Conservation (phyloP, 306 rosid genomes). For the Oxytropis ochrocephala region DNA sequence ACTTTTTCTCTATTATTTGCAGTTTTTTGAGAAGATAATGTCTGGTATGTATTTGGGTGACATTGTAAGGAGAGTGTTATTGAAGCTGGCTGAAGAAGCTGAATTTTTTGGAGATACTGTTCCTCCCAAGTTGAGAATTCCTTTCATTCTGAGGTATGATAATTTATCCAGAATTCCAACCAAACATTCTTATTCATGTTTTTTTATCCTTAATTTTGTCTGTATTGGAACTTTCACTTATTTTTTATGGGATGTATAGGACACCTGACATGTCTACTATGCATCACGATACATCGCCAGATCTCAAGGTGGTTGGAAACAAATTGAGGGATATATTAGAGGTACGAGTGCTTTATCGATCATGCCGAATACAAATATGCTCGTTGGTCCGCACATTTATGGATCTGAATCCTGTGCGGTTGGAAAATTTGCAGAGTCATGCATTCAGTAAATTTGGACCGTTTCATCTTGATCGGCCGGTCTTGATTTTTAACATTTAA, state of each 20-base stretch:
- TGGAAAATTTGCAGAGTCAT: no score
- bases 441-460: no score
- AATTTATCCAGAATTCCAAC: neutral
- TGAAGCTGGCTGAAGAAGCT: conserved; percentile 88
- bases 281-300: conserved; percentile 83
- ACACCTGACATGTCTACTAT: conserved; percentile 89
- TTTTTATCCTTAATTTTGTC: neutral
- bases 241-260: conserved; percentile 41
- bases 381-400: neutral
- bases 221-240: neutral
- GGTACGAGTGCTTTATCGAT: conserved; percentile 32
- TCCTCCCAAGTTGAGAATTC: conserved; percentile 69
- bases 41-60: conserved; percentile 99
- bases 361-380: neutral
- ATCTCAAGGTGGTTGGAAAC: conserved; percentile 67
- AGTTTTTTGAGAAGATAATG: conserved; percentile 87
- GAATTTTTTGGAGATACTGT: conserved; percentile 75
- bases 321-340: conserved; percentile 69
- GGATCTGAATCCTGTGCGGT: no score
- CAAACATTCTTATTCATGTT: neutral
- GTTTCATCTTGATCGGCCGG: no score
- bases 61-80: conserved; percentile 71
- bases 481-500: no score
- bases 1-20: conserved; percentile 29
- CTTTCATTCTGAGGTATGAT: conserved; percentile 68